Conservation (phyloP, 2,329 filamentous ascomycete genomes). For the Cladosporium sp. region DNA sequence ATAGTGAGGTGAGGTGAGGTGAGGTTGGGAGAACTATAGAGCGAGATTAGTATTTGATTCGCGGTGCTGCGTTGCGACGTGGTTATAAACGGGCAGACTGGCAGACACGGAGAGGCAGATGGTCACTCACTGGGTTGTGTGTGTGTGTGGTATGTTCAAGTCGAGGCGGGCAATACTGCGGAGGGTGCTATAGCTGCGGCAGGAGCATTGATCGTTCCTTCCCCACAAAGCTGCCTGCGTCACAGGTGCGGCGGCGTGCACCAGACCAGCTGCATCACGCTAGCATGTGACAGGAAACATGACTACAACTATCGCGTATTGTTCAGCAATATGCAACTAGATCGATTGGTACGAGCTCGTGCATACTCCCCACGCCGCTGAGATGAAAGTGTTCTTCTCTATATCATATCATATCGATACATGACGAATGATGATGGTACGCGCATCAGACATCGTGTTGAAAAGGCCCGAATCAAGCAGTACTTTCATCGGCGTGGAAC, state of each 20-base stretch:
- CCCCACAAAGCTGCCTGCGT: conserved; percentile 19
- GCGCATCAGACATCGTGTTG: background rate
- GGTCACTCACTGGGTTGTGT: background rate
- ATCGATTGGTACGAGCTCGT: background rate
- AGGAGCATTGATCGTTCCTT: conserved; percentile 17
- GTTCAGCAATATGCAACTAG: background rate
- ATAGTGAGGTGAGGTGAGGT: background rate
- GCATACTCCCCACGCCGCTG: background rate
- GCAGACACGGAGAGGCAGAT: background rate
- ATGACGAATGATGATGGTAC: background rate
- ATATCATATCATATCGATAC: background rate
- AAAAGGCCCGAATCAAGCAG: background rate
- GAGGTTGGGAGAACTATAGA: background rate
- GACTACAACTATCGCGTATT: background rate
- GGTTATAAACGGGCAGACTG: background rate
- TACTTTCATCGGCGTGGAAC: background rate
- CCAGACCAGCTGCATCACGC: conserved; percentile 12
- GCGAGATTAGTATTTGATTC: background rate
- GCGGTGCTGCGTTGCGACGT: background rate
- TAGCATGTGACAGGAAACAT: conserved; percentile 16
- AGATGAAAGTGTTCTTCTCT: background rate
- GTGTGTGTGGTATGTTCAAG: background rate
- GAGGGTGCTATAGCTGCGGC: conserved; percentile 11
- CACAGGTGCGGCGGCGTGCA: conserved; percentile 10
- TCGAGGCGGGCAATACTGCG: conserved; percentile 12